Base-by-base conservation (phyloP, 2,329 filamentous ascomycete genomes). In the Tolypocladium nubicola region DNA sequence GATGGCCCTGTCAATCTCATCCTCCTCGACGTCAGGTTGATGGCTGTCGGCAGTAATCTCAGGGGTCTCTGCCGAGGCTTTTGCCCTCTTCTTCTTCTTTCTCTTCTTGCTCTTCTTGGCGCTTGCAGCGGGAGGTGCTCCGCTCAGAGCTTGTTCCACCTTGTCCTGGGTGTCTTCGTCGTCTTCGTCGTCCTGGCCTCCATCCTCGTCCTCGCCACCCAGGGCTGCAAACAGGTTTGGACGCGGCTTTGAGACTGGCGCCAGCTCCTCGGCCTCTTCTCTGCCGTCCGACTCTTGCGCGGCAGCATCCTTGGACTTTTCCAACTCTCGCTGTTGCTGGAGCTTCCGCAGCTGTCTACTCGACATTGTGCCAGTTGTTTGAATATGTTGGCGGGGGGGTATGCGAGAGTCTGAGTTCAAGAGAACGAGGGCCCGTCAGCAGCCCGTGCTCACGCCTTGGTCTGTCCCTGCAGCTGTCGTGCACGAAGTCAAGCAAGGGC, bases 1-100 rank as follows among this genome's bases (percentile, higher is more conserved):
- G 43, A 84, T 72, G 2, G 78, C 81, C 58, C 73, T 73, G 61
- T 84, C 81, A 55, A 84, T 83, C 61, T 84, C 81, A 58, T 84
- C 80, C 26, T 76, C 68, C 0, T 69, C 71, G 33, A 65, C 64
- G 14, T 58, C 61, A 3, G 19, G 14, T 9, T 60, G 50, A 8
- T 56, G 47, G 30, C 19, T 54, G 13, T 50, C 56, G 11, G 60
- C 21, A 40, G 37, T 37, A 19, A 26, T 35, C 58, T 61, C 58
- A 35, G 66, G 59, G 40, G 60, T 56, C 23, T 62, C 63, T 19
- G 56, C 55, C 1, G 59, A 41, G 2, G 61, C 71, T 63, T 72
- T 72, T 60, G 73, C 75, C 58, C 71, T 72, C 60, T 68, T 72
- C 56, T 71, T 70, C 45, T 69, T 72, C 60, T 58, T 61, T 61